A percentile compares a stretch with the other conserved stretches of the same genome.
Evolutionary conservation across 345 rosid species (phyloP).

Genomic region (Litchi chinensis): DNA sequence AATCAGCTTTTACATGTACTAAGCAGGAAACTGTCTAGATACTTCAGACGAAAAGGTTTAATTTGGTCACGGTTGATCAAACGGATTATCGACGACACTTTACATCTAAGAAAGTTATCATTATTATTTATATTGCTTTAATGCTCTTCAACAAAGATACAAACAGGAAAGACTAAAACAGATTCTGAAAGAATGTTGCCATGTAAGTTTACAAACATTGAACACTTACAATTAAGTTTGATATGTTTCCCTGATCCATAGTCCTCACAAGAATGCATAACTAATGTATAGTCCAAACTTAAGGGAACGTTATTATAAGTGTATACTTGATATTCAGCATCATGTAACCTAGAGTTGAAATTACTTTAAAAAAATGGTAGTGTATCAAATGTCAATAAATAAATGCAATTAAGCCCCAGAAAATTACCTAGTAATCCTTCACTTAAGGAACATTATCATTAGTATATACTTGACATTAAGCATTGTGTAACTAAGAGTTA

Average conservation of each 20-base stretch:
- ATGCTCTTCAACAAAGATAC: not conserved
- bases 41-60: not conserved
- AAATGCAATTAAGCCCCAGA: not conserved
- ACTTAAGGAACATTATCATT: no score
- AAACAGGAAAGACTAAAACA: not conserved
- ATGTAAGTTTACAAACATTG: not conserved
- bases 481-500: no score
- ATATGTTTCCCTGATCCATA: no score
- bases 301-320: not conserved
- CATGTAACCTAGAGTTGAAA: not conserved
- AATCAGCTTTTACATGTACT: not conserved
- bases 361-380: no score
- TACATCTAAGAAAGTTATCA: not conserved
- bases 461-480: no score
- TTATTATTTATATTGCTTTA: not conserved
- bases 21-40: slow-evolving; percentile 3
- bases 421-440: no score
- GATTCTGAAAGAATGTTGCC: not conserved
- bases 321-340: not conserved
- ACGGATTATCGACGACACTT: not conserved
- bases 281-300: not conserved
- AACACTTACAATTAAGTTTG: not conserved
- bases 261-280: not conserved
- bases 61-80: not conserved
- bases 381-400: no score